Percentiles rank a stretch among this genome's conserved stretches.
Conservation (phyloP, 495 filamentous ascomycete species). For the Diplogelasinospora grovesii region DNA sequence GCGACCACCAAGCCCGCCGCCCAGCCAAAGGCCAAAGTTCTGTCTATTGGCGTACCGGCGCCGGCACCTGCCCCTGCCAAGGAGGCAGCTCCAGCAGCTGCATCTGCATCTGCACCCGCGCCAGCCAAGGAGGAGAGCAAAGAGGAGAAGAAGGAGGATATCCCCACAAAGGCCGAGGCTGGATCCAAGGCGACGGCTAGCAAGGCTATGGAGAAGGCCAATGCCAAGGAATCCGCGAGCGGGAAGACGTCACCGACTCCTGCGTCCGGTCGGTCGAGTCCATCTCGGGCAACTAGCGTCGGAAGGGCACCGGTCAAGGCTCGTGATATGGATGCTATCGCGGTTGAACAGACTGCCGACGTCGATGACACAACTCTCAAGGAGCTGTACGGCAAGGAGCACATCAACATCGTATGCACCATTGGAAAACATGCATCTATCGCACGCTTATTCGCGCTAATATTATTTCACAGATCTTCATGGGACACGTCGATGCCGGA, state of each 20-base stretch:
- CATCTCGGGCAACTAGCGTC: constrained; percentile 48
- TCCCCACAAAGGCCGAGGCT: constrained; percentile 52
- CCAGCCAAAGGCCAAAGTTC: constrained; percentile 52
- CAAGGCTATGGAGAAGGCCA: constrained; percentile 78
- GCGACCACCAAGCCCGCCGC: no score
- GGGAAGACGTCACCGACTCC: constrained; percentile 72
- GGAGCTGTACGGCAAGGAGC: constrained; percentile 97
- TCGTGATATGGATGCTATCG: constrained; percentile 75
- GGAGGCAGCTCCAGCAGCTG: no score
- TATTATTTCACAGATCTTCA: no score
- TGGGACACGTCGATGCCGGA: constrained; percentile 95
- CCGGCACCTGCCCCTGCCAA: constrained; percentile 35
- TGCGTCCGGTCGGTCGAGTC: constrained; percentile 71
- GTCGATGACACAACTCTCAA: constrained; percentile 86
- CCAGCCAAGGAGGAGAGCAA: constrained; percentile 30
- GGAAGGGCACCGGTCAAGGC: constrained; percentile 47
- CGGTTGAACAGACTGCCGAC: constrained; percentile 79
- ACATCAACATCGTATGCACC: constrained; percentile 94
- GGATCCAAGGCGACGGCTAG: constrained; percentile 51
- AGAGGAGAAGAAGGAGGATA: constrained; percentile 41
- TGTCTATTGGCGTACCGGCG: constrained; percentile 52
- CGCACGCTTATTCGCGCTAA: no score
- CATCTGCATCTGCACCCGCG: no score
- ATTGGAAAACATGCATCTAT: no score
- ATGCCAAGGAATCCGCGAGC: constrained; percentile 58